Evolutionary conservation across 345 rosid genomes (phyloP).

Genomic region (Moricandia arvensis): DNA sequence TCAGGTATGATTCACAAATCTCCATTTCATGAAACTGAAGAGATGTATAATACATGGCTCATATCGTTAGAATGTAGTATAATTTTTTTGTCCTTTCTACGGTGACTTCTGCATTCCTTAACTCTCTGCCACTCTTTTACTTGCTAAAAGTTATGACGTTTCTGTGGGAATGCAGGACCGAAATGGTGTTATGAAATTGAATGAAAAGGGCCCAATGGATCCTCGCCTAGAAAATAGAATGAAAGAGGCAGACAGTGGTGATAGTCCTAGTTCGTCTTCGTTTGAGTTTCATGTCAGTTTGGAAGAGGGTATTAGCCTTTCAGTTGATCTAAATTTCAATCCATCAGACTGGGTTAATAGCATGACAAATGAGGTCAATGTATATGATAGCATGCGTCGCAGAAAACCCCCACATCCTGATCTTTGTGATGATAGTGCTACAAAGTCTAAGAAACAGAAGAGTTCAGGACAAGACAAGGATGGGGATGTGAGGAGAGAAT

Average conservation of each 20-base stretch:
- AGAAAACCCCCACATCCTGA: constrained; percentile 45
- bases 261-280: constrained; percentile 46
- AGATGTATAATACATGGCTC: too few species aligned
- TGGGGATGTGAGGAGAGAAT: constrained; percentile 34
- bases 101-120: background rate
- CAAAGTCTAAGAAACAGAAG: constrained; percentile 49
- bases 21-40: background rate
- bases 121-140: constrained; percentile 7
- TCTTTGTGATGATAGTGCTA: constrained; percentile 41
- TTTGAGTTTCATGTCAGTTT: constrained; percentile 71
- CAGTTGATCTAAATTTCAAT: constrained; percentile 64
- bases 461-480: constrained; percentile 40
- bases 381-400: constrained; percentile 41
- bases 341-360: constrained; percentile 71
- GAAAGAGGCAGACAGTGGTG: constrained; percentile 37
- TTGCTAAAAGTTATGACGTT: constrained; percentile 2
- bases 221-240: too few species aligned
- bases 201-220: constrained; percentile 35
- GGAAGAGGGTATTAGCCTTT: constrained; percentile 76
- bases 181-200: constrained; percentile 30
- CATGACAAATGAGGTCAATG: constrained; percentile 53
- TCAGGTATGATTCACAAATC: constrained; percentile 42
- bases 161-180: constrained; percentile 42
- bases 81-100: constrained; percentile 14
- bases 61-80: background rate